These are phyloP conservation scores for Gracilaria caudata DNA, from an alignment of 23 red algal species.

Conservation along the genomic window DNA sequence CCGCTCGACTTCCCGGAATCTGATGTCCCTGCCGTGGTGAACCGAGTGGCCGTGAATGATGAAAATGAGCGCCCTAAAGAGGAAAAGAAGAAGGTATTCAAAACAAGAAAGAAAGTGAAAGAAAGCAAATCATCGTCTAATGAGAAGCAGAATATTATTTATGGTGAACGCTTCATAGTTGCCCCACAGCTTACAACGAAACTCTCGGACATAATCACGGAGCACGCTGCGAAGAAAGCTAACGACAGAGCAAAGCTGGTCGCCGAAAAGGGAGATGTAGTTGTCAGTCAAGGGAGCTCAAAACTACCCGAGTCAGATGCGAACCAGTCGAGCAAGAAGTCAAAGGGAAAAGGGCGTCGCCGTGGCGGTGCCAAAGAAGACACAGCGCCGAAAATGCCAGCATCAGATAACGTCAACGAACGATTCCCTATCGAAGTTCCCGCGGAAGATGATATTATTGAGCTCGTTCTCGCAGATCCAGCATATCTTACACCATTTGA, in stretches of 20 bases:
- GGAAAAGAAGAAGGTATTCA: slow-evolving; percentile 12
- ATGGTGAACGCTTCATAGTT: slow-evolving; percentile 45
- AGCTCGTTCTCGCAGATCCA: slow-evolving; percentile 40
- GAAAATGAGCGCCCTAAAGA: not conserved
- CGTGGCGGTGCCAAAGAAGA: slow-evolving; percentile 27
- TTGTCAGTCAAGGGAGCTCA: slow-evolving; percentile 35
- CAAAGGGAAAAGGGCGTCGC: slow-evolving; percentile 54
- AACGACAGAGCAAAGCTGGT: slow-evolving; percentile 40
- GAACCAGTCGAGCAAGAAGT: slow-evolving; percentile 25
- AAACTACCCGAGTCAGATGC: not conserved
- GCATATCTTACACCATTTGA: slow-evolving; percentile 8
- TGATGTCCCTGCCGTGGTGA: slow-evolving; percentile 34
- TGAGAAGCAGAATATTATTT: slow-evolving; percentile 16
- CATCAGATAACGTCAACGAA: not conserved
- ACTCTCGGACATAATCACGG: slow-evolving; percentile 2
- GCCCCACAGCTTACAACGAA: slow-evolving; percentile 16
- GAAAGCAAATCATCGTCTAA: not conserved
- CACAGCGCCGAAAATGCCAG: not conserved
- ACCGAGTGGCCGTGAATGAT: not conserved
- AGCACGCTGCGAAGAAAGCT: slow-evolving; percentile 34
- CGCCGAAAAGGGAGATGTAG: slow-evolving; percentile 27
- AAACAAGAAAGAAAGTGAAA: slow-evolving; percentile 23
- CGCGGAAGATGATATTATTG: slow-evolving; percentile 11
- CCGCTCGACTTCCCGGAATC: slow-evolving; percentile 46
- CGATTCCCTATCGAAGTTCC: slow-evolving; percentile 35